Percentiles rank a stretch among this genome's conserved stretches.
Conservation (phyloP, 306 rosid species). For the Fragaria nilgerrensis region DNA sequence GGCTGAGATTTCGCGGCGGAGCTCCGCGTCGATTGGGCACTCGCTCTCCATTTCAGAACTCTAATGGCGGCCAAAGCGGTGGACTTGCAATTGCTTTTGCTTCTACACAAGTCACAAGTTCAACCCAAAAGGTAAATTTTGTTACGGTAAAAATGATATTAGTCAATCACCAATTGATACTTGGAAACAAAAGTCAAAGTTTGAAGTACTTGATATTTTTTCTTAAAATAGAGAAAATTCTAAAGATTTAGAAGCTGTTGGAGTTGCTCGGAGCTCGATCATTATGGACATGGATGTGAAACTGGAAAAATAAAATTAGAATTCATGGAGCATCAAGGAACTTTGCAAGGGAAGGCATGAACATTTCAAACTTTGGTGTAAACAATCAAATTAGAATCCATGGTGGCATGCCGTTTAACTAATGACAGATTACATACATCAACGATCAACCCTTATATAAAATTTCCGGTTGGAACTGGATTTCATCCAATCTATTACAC, state of each 20-base stretch:
- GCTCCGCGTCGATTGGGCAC: conserved; percentile 50
- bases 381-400: not conserved
- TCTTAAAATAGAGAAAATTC: no score
- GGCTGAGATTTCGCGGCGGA: conserved; percentile 45
- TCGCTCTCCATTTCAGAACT: conserved; percentile 43
- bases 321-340: no score
- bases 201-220: no score
- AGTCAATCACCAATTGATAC: not conserved
- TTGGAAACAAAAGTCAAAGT: no score
- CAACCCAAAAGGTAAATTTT: not conserved
- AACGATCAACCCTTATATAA: conserved; percentile 4
- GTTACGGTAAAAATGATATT: not conserved
- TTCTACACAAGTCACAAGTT: not conserved
- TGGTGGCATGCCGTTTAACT: not conserved
- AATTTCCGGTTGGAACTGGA: conserved; percentile 30
- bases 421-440: conserved; percentile 22
- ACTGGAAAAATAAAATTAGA: no score
- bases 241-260: no score
- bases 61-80: not conserved
- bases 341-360: not conserved
- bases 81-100: not conserved
- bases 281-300: no score
- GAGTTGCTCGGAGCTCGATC: no score
- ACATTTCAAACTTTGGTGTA: not conserved
- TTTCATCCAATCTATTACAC: conserved; percentile 35